Conservation (phyloP, 768 basidiomycete species). For the Tylopilus balloui region DNA sequence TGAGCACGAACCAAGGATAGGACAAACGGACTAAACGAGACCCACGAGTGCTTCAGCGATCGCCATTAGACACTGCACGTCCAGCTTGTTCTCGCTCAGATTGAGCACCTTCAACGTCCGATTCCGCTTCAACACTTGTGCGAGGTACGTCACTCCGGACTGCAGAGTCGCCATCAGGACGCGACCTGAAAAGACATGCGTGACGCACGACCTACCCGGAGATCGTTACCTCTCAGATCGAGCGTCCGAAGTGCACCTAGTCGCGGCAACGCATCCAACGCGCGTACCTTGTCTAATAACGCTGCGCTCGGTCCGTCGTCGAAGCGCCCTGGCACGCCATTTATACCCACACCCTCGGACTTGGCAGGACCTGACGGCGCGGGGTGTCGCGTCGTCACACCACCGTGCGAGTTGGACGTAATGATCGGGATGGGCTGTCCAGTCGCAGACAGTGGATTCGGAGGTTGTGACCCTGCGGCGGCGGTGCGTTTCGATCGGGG, state of each 20-base stretch:
- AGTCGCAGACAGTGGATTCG: constrained; percentile 37
- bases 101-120: constrained; percentile 92
- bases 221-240: constrained; percentile 90
- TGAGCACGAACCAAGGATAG: neutral
- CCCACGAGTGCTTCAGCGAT: constrained; percentile 88
- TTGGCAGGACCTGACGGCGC: neutral
- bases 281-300: constrained; percentile 81
- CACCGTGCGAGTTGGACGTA: constrained; percentile 55
- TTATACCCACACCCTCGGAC: constrained; percentile 1
- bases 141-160: constrained; percentile 82
- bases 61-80: constrained; percentile 68
- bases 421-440: constrained; percentile 63
- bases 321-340: constrained; percentile 6
- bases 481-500: constrained; percentile 53
- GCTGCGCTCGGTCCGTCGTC: constrained; percentile 64
- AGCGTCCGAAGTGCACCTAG: constrained; percentile 83
- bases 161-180: constrained; percentile 17
- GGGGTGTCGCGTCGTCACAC: constrained; percentile 45
- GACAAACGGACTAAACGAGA: neutral
- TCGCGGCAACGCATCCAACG: constrained; percentile 82
- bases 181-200: neutral
- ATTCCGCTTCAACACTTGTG: constrained; percentile 95
- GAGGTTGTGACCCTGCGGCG: constrained; percentile 13
- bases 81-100: constrained; percentile 91
- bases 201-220: constrained; percentile 57